Evolutionary conservation across 371 early-diverging fungal species (phyloP).

Genomic region (Mortierella sp.): DNA sequence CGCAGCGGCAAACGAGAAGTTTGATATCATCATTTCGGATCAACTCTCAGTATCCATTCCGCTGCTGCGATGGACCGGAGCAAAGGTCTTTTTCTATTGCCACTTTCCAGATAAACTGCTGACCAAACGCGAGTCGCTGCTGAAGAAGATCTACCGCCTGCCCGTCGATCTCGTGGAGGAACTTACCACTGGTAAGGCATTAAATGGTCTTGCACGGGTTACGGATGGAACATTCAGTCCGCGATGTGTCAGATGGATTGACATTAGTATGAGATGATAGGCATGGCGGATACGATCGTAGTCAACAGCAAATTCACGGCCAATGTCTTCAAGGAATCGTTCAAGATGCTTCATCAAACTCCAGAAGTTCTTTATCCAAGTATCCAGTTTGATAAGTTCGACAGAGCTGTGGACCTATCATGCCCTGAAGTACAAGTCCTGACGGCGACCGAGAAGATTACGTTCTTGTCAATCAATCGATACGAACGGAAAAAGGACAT

Average conservation of each 20-base stretch:
- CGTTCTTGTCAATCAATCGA: slow-evolving; percentile 86
- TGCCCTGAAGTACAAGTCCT: slow-evolving; percentile 67
- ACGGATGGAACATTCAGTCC: no score
- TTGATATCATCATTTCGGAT: slow-evolving; percentile 90
- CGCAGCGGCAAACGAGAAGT: slow-evolving; percentile 44
- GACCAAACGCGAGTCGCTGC: slow-evolving; percentile 67
- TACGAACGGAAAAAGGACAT: slow-evolving; percentile 96
- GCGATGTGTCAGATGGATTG: no score
- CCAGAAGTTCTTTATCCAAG: slow-evolving; percentile 91
- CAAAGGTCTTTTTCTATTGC: slow-evolving; percentile 92
- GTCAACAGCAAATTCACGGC: slow-evolving; percentile 94
- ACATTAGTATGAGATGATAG: no score
- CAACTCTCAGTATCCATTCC: slow-evolving; percentile 91
- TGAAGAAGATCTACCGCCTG: slow-evolving; percentile 81
- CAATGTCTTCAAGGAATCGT: slow-evolving; percentile 77
- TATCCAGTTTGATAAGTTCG: slow-evolving; percentile 79
- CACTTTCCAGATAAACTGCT: slow-evolving; percentile 95
- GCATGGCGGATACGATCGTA: slow-evolving; percentile 85
- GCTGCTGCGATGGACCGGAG: slow-evolving; percentile 71
- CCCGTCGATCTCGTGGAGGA: slow-evolving; percentile 91
- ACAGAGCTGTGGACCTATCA: slow-evolving; percentile 61
- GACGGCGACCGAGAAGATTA: slow-evolving; percentile 60
- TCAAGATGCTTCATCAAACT: slow-evolving; percentile 64
- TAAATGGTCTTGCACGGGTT: background rate
- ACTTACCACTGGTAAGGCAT: slow-evolving; percentile 76